Conservation (phyloP, 2,329 filamentous ascomycete species). For the Sporothrix inflata region DNA sequence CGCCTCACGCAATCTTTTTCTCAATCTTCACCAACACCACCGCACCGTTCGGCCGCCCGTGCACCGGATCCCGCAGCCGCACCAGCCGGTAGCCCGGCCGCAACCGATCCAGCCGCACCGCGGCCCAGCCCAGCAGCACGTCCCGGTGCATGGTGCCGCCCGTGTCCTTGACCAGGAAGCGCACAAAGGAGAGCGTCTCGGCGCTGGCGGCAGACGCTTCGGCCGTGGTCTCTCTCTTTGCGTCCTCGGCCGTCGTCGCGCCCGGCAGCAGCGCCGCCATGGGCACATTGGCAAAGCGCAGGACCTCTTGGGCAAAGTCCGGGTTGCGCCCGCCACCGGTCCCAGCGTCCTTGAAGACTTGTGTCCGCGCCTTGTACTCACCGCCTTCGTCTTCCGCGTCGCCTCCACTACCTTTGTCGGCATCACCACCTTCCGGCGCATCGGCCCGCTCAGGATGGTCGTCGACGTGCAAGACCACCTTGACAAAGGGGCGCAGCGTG, state of each 20-base stretch:
- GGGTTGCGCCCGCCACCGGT: slow-evolving; percentile 59
- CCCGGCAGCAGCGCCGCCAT: slow-evolving; percentile 39
- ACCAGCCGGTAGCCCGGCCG: slow-evolving; percentile 77
- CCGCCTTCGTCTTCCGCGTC: slow-evolving; percentile 58
- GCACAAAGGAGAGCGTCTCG: slow-evolving; percentile 71
- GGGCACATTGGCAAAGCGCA: slow-evolving; percentile 59
- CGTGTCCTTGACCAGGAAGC: slow-evolving; percentile 80
- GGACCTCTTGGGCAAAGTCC: slow-evolving; percentile 62
- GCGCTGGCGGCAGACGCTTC: slow-evolving; percentile 58
- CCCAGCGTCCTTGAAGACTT: slow-evolving; percentile 18
- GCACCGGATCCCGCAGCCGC: slow-evolving; percentile 67
- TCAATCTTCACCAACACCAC: slow-evolving; percentile 73
- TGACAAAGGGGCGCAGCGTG: slow-evolving; percentile 79
- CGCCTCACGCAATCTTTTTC: slow-evolving; percentile 52
- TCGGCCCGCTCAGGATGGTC: slow-evolving; percentile 39
- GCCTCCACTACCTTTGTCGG: slow-evolving; percentile 44
- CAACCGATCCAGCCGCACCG: slow-evolving; percentile 80
- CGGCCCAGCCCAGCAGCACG: slow-evolving; percentile 83
- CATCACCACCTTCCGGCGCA: slow-evolving; percentile 22
- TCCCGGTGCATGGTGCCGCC: slow-evolving; percentile 75
- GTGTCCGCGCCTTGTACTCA: slow-evolving; percentile 58
- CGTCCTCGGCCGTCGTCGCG: slow-evolving; percentile 60
- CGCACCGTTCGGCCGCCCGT: slow-evolving; percentile 68
- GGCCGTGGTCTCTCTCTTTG: slow-evolving; percentile 30
- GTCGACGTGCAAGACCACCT: slow-evolving; percentile 82